Conservation (phyloP, 805 yeast species). For the Cyberlindnera subsufficiens region DNA sequence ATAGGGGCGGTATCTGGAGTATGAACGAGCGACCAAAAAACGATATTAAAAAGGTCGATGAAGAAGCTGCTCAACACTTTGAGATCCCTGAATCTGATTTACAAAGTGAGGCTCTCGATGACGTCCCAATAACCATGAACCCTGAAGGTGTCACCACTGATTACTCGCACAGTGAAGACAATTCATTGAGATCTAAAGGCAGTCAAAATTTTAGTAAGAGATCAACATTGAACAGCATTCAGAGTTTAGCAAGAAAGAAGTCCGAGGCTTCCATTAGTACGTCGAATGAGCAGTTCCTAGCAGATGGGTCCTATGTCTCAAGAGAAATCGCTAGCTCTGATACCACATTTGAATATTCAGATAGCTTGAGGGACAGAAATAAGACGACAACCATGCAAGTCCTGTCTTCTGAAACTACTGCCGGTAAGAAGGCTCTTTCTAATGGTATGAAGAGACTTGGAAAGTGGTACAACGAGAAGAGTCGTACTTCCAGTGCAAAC, state of each 20-base stretch:
- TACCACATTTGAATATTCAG: constrained; percentile 11
- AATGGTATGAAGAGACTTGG: constrained; percentile 54
- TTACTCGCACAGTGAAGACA: constrained; percentile 7
- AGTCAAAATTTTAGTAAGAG: constrained; percentile 1
- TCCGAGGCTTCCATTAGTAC: constrained; percentile 19
- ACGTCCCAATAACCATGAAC: not conserved
- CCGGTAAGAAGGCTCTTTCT: constrained; percentile 33
- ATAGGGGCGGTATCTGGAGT: constrained; percentile 94
- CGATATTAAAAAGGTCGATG: constrained; percentile 5
- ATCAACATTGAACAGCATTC: constrained; percentile 5
- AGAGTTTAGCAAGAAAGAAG: constrained; percentile 8
- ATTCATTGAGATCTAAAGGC: constrained; percentile 12
- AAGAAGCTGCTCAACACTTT: not conserved
- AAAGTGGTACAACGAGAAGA: constrained; percentile 60
- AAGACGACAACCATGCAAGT: constrained; percentile 18
- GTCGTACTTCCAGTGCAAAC: constrained; percentile 13
- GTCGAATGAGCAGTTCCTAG: constrained; percentile 23
- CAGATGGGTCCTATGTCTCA: constrained; percentile 24
- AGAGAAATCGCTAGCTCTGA: constrained; percentile 7
- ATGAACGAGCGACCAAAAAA: constrained; percentile 23
- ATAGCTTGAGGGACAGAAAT: constrained; percentile 2
- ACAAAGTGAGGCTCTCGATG: not conserved
- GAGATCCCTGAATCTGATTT: not conserved
- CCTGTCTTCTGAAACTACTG: constrained; percentile 22
- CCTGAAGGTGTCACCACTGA: not conserved